Evolutionary conservation across 73 alveolate genomes (phyloP), one percentile per base, ranked within the genome.

Genomic region (Tetrahymena borealis): DNA sequence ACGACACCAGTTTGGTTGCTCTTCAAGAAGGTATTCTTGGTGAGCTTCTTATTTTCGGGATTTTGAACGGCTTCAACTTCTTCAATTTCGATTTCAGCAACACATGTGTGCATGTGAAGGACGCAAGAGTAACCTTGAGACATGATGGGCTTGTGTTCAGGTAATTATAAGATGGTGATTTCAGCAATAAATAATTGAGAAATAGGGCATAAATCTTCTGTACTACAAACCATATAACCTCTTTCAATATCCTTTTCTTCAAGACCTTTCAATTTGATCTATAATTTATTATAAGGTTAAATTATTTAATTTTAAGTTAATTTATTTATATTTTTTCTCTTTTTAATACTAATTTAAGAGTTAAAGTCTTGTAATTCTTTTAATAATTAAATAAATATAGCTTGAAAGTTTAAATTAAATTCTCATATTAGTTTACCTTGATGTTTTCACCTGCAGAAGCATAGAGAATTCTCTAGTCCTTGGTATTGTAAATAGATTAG

Each of bases 41-140:
- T 96, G 91, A 94, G 92, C 33, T 94, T 95, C 94, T 96, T 97
- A 10, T 94, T 92, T 94, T 97, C 97, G 37, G 96, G 94, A 94
- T 95, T 96, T 79, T 93, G 85, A 78, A 94, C 96, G 33, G 97
- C 97, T 91, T 94, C 98, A 35, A 91, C 93, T 93, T 94, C 95
- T 33, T 95, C 94, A 40, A 98, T 94, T 32, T 91, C 93, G n/a
- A 97, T 97, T 95, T 98, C 99, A 90, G 97, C 99, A 40, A 96
- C 96, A 78, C 93, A 93, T 41, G 99, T 96, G 95, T 98, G 99
- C 85, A 97, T 91, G 95, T 97, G 99, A 95, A 96, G 91, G 33
- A 96, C 91, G 60, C 97, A 96, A 40, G 94, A 79, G 91, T 96
- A 96, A 12, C 98, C 96, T 78, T 94, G 90, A 16, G 97, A 95